Percentiles rank a stretch among this genome's conserved stretches.
phyloP scores from a whole-genome alignment of 1,284 basidiomycete species.

The Bjerkandera adusta region DNA sequence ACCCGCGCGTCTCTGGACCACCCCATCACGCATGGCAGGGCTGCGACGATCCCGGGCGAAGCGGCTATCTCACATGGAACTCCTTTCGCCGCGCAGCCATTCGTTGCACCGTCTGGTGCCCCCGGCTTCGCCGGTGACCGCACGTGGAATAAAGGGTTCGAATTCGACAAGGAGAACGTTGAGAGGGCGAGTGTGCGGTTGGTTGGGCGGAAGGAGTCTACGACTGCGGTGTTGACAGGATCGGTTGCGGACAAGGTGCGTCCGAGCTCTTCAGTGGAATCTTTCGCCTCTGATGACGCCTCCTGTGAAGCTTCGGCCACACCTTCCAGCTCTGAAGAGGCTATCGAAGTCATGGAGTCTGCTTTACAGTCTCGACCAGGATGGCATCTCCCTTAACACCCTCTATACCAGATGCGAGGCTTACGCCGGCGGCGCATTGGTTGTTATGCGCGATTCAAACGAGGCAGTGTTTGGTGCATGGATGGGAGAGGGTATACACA shows the following conservation, averaged over 20 bases:
- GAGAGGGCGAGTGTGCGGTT: constrained; percentile 39
- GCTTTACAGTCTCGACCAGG: constrained; percentile 92
- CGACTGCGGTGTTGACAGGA: constrained; percentile 50
- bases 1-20: constrained; percentile 11
- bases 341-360: constrained; percentile 83
- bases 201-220: constrained; percentile 47
- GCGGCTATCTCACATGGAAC: constrained; percentile 41
- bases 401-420: constrained; percentile 70
- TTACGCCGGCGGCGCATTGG: constrained; percentile 43
- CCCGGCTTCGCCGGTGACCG: constrained; percentile 67
- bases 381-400: constrained; percentile 90
- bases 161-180: constrained; percentile 28
- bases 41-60: constrained; percentile 6
- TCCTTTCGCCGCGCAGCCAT: constrained; percentile 59
- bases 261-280: constrained; percentile 11
- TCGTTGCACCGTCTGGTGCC: constrained; percentile 69
- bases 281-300: not conserved
- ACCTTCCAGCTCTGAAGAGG: constrained; percentile 79
- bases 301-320: constrained; percentile 56
- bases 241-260: constrained; percentile 61
- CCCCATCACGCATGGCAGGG: constrained; percentile 13
- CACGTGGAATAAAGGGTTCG: constrained; percentile 35
- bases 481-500: constrained; percentile 70
- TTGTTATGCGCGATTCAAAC: constrained; percentile 60
- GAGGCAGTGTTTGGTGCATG: constrained; percentile 78